phyloP scores from a whole-genome alignment of 2,329 filamentous ascomycete species.

The Colletotrichum navitas region DNA sequence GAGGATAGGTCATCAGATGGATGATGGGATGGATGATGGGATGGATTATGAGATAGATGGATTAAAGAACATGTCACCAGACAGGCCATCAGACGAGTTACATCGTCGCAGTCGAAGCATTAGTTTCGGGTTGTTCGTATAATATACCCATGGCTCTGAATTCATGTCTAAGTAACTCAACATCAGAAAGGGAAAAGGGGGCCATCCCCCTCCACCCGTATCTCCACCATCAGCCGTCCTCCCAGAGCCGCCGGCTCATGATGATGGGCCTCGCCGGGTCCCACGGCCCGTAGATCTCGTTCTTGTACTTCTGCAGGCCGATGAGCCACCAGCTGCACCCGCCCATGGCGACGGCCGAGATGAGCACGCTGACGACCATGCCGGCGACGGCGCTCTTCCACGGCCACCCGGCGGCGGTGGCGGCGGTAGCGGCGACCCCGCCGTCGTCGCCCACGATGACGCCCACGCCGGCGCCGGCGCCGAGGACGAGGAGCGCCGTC shows the following conservation, averaged over 20 bases:
- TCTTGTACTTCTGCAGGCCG: conserved; percentile 97
- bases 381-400: conserved; percentile 75
- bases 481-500: conserved; percentile 81
- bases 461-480: conserved; percentile 83
- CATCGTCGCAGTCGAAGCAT: neutral
- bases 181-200: too few relatives aligned
- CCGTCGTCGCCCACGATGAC: conserved; percentile 65
- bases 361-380: conserved; percentile 79
- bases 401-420: conserved; percentile 52
- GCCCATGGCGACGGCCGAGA: conserved; percentile 85
- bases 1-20: too few relatives aligned
- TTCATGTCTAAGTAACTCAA: neutral
- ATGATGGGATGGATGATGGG: too few relatives aligned
- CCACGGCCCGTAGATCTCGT: conserved; percentile 98
- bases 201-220: neutral
- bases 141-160: neutral
- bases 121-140: neutral
- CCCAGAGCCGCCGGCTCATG: conserved; percentile 73
- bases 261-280: conserved; percentile 93
- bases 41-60: too few relatives aligned
- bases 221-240: conserved; percentile 48
- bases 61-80: neutral
- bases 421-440: conserved; percentile 48
- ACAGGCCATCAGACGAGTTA: neutral
- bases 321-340: conserved; percentile 99